These are phyloP conservation scores for Lactarius sp. DNA, from an alignment of 768 basidiomycete species.

Conservation along the genomic window DNA sequence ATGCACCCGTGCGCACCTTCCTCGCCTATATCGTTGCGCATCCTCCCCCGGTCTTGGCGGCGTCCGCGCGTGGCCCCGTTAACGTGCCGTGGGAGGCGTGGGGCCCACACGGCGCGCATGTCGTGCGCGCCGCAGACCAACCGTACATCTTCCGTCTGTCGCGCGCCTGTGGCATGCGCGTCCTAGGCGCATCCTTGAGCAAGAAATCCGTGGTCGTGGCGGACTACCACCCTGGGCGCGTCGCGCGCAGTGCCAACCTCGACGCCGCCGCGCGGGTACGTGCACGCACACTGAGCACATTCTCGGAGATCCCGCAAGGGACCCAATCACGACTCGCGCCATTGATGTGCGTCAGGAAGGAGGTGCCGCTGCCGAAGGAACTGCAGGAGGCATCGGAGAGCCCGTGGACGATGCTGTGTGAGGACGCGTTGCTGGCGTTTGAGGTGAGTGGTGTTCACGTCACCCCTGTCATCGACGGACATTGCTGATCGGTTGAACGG, in stretches of 20 bases:
- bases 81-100: conserved; percentile 16
- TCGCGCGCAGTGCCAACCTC: neutral
- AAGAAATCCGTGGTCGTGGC: neutral
- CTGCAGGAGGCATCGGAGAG: conserved; percentile 7
- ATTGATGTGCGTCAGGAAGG: conserved; percentile 5
- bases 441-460: conserved; percentile 7
- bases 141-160: conserved; percentile 11
- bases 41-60: neutral
- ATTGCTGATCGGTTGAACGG: neutral
- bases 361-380: conserved; percentile 11
- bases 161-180: conserved; percentile 15
- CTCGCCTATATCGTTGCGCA: conserved; percentile 12
- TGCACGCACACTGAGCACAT: neutral
- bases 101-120: conserved; percentile 13
- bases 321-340: neutral
- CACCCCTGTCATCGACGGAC: neutral
- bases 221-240: conserved; percentile 16
- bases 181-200: conserved; percentile 7
- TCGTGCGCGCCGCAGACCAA: conserved; percentile 4
- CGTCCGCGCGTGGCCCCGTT: neutral
- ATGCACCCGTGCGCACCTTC: conserved; percentile 12
- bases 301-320: neutral
- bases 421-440: conserved; percentile 20
- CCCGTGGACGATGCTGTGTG: conserved; percentile 18
- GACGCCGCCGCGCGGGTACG: neutral